phyloP scores from a whole-genome alignment of 495 filamentous ascomycete species.

The Hyaloscypha bicolor region DNA sequence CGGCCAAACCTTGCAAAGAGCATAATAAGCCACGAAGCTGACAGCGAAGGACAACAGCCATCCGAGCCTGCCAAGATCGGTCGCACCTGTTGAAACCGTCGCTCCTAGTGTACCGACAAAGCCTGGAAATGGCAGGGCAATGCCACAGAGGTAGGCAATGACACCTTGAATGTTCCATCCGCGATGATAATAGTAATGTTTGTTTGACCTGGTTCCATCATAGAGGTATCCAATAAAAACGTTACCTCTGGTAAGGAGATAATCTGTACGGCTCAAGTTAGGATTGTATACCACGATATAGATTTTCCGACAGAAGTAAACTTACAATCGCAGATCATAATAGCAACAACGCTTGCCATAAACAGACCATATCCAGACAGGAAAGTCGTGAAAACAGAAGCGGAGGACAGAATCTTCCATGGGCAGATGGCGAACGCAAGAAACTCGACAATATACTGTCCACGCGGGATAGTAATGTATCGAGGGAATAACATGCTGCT shows the following conservation, averaged over 20 bases:
- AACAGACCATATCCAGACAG: conserved; percentile 39
- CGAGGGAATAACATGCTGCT: conserved; percentile 38
- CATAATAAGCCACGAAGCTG: conserved; percentile 41
- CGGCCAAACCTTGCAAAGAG: conserved; percentile 43
- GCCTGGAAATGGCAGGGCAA: conserved; percentile 36
- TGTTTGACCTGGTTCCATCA: conserved; percentile 35
- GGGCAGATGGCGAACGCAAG: conserved; percentile 37
- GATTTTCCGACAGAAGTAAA: background rate
- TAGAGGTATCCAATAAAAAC: conserved; percentile 40
- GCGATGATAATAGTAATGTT: conserved; percentile 36
- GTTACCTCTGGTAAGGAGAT: conserved; percentile 37
- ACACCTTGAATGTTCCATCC: conserved; percentile 38
- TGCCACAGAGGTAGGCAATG: conserved; percentile 36
- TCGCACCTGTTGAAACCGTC: conserved; percentile 34
- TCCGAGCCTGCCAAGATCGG: conserved; percentile 40
- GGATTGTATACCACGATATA: background rate
- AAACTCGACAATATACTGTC: conserved; percentile 40
- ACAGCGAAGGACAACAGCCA: conserved; percentile 44
- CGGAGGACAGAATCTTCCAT: conserved; percentile 38
- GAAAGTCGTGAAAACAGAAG: conserved; percentile 37
- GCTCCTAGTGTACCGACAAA: conserved; percentile 41
- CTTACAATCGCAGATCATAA: conserved; percentile 39
- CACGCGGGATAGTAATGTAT: conserved; percentile 42
- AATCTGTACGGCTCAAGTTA: conserved; percentile 28
- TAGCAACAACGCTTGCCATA: conserved; percentile 41